A percentile compares a stretch with the other conserved stretches of the same genome.
These are phyloP conservation scores for Brassica nigra DNA, from an alignment of 345 rosid species.

Conservation along the genomic window DNA sequence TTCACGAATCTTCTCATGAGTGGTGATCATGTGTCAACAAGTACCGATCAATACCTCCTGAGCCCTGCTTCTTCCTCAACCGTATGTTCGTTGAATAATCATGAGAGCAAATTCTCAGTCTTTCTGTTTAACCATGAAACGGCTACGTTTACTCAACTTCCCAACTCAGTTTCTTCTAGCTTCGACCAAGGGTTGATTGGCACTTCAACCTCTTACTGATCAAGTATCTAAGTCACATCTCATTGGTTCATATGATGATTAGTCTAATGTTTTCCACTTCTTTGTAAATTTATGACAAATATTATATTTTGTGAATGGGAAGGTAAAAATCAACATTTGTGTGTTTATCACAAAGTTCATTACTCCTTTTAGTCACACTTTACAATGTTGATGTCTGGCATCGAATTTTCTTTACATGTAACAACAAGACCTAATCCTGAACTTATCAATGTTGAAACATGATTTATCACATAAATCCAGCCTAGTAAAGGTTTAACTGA, in stretches of 20 bases:
- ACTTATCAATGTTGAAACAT: no score
- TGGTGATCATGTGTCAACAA: neutral
- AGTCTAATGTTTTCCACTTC: neutral
- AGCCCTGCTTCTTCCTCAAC: neutral
- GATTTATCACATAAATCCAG: no score
- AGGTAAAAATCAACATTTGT: neutral
- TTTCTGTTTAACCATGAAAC: neutral
- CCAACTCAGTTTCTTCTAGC: neutral
- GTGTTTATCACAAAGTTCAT: no score
- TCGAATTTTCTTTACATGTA: neutral
- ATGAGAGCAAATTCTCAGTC: neutral
- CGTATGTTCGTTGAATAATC: neutral
- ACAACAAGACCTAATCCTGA: neutral
- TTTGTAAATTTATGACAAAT: no score
- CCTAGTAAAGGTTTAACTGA: no score
- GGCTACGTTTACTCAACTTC: neutral
- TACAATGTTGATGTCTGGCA: neutral
- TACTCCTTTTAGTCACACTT: neutral
- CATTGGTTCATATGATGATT: no score
- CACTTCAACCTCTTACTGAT: no score
- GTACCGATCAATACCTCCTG: neutral
- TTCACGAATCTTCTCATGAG: constrained; percentile 2
- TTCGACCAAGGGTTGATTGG: neutral
- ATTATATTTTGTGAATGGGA: neutral
- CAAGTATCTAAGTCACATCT: no score